A percentile compares a stretch with the other conserved stretches of the same genome.
phyloP scores from a whole-genome alignment of 257 asterid genomes.

The Nicotiana undulata region DNA sequence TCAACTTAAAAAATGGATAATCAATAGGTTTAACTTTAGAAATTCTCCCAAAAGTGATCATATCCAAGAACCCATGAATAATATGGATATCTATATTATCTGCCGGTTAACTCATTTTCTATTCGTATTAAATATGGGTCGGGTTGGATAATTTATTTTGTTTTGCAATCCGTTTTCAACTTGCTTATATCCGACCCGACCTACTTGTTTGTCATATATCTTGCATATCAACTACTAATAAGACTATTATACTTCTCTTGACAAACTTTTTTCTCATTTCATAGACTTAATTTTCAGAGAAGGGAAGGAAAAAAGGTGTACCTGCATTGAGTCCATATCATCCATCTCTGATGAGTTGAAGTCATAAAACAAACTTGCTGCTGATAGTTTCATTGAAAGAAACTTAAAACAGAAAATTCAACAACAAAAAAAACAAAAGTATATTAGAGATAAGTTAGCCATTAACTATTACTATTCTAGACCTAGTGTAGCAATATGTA shows the following conservation, averaged over 20 bases:
- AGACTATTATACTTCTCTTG: neutral
- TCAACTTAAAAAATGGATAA: too few relatives aligned
- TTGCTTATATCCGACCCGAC: too few relatives aligned
- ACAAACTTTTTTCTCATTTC: neutral
- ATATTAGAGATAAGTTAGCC: neutral
- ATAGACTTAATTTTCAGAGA: neutral
- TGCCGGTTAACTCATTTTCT: too few relatives aligned
- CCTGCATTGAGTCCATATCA: constrained; percentile 56
- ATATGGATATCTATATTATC: too few relatives aligned
- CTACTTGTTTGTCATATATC: too few relatives aligned
- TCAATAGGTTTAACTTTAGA: too few relatives aligned
- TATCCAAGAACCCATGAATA: too few relatives aligned
- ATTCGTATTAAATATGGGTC: too few relatives aligned
- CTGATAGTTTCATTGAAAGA: constrained; percentile 93
- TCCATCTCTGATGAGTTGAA: constrained; percentile 85
- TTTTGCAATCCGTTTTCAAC: too few relatives aligned
- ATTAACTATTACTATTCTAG: neutral
- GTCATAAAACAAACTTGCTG: constrained; percentile 84
- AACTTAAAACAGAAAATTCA: constrained; percentile 23
- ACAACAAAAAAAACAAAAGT: neutral
- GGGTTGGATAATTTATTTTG: too few relatives aligned
- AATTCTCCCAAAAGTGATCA: too few relatives aligned
- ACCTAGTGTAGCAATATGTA: neutral
- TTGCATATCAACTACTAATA: neutral
- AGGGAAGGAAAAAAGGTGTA: neutral